A percentile compares a stretch with the other conserved stretches of the same genome.
These are phyloP conservation scores for Tetrapyrgos nigripes DNA, from an alignment of 1,284 basidiomycete genomes.

Conservation along the genomic window DNA sequence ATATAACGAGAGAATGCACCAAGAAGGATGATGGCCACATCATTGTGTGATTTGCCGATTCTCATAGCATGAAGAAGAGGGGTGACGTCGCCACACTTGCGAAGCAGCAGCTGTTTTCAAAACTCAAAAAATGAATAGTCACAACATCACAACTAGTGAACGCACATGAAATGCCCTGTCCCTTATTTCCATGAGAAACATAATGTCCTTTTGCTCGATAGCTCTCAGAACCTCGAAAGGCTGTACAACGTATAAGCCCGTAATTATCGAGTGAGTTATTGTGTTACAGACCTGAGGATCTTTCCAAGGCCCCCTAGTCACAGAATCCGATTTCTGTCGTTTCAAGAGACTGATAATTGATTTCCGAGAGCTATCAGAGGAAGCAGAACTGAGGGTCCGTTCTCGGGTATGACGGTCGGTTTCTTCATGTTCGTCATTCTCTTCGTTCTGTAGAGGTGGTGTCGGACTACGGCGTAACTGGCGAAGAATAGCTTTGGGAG, in stretches of 20 bases:
- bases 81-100: constrained; percentile 75
- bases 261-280: background rate
- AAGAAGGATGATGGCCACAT: constrained; percentile 76
- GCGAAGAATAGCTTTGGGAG: constrained; percentile 57
- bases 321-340: constrained; percentile 13
- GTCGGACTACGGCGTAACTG: constrained; percentile 52
- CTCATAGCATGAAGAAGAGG: constrained; percentile 84
- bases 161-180: constrained; percentile 79
- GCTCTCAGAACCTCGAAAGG: constrained; percentile 79
- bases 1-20: constrained; percentile 85
- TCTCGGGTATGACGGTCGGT: constrained; percentile 7
- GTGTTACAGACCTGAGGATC: constrained; percentile 60
- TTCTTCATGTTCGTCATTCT: constrained; percentile 25
- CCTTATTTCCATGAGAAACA: constrained; percentile 80
- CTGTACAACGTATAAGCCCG: constrained; percentile 40
- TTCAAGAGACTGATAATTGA: constrained; percentile 17
- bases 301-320: constrained; percentile 49
- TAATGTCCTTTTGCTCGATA: constrained; percentile 74
- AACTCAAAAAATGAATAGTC: background rate
- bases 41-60: constrained; percentile 74
- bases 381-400: constrained; percentile 6
- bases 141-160: constrained; percentile 15
- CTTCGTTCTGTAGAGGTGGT: constrained; percentile 31
- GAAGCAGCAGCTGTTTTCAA: constrained; percentile 65
- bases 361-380: constrained; percentile 1